Conservation (phyloP, 768 basidiomycete genomes). For the Tubosaeta sp. region DNA sequence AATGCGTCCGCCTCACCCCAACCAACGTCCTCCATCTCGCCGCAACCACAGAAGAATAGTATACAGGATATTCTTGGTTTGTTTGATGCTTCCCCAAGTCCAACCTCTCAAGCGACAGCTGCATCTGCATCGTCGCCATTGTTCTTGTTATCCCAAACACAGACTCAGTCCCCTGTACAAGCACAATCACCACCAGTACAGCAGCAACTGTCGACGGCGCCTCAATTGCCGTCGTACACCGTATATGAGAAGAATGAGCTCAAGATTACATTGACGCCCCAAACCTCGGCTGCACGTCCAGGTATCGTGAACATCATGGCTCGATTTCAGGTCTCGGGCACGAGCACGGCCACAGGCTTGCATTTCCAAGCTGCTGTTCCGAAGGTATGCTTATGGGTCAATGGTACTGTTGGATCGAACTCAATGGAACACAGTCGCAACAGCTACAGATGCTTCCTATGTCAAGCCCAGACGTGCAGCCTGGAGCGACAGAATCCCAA, state of each 20-base stretch:
- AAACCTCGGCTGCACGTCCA: constrained; percentile 74
- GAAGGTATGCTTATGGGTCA: constrained; percentile 49
- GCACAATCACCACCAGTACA: constrained; percentile 32
- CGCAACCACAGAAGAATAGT: constrained; percentile 50
- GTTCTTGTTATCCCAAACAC: constrained; percentile 37
- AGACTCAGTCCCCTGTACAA: constrained; percentile 29
- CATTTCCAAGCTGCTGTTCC: constrained; percentile 98
- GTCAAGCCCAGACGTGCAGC: constrained; percentile 76
- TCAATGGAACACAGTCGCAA: constrained; percentile 60
- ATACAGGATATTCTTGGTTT: constrained; percentile 91
- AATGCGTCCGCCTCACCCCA: constrained; percentile 25
- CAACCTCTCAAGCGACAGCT: constrained; percentile 22
- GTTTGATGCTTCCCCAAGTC: constrained; percentile 55
- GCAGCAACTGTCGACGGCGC: constrained; percentile 32
- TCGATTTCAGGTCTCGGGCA: constrained; percentile 70
- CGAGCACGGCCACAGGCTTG: constrained; percentile 51
- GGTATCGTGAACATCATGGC: constrained; percentile 90
- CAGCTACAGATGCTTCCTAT: constrained; percentile 98
- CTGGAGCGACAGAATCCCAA: constrained; percentile 85
- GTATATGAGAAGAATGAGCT: constrained; percentile 93
- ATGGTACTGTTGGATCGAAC: background rate
- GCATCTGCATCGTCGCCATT: constrained; percentile 32
- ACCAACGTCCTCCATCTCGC: constrained; percentile 38
- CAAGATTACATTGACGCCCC: constrained; percentile 85
- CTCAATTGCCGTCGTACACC: constrained; percentile 66